Percentiles rank a stretch among this genome's conserved stretches.
phyloP scores from a whole-genome alignment of 2,329 filamentous ascomycete species.

The Cladosporium sp. region DNA sequence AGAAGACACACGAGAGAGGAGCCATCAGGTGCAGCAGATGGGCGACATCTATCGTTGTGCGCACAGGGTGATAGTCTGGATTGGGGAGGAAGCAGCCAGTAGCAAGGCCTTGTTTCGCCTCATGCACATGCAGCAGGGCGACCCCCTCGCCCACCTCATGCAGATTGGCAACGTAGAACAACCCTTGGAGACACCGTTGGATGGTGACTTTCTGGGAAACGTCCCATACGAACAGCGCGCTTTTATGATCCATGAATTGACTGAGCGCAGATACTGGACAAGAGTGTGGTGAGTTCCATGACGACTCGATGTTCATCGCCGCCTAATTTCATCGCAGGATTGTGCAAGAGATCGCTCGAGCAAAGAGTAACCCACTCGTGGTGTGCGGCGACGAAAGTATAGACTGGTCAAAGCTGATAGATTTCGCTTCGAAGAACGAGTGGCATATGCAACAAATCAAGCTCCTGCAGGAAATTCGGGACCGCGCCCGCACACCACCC shows the following conservation, averaged over 20 bases:
- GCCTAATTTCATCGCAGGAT: background rate
- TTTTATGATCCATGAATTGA: background rate
- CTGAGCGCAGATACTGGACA: background rate
- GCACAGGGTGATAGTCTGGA: background rate
- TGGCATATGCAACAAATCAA: background rate
- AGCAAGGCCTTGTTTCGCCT: background rate
- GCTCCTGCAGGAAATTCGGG: background rate
- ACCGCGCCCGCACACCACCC: background rate
- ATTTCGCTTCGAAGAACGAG: background rate
- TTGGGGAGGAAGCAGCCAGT: background rate
- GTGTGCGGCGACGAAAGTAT: background rate
- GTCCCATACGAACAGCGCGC: too few relatives aligned
- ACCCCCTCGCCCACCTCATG: background rate
- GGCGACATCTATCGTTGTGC: constrained; percentile 2
- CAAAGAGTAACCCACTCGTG: background rate
- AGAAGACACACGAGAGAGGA: background rate
- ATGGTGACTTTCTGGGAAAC: background rate
- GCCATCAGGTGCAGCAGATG: constrained; percentile 9
- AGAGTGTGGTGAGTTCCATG: background rate
- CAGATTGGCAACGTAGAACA: background rate
- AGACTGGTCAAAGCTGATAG: background rate
- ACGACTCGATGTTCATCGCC: background rate
- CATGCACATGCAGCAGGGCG: background rate
- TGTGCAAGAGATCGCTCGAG: background rate
- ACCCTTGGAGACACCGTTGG: too few relatives aligned